Conservation (phyloP, 2,329 filamentous ascomycete species). For the Neonectria magnoliae region DNA sequence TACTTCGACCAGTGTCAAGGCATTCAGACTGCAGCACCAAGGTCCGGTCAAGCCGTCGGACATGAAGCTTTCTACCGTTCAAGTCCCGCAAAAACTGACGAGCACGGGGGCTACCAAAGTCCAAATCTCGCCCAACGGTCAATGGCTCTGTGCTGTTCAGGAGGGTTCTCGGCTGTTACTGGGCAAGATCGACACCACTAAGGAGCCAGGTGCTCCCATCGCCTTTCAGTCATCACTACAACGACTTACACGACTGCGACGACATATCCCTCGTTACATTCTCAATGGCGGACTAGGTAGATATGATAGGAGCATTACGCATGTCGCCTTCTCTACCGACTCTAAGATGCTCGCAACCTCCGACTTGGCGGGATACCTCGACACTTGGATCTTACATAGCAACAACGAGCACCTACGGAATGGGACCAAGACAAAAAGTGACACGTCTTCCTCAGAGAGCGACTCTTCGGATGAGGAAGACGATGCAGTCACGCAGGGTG, state of each 20-base stretch:
- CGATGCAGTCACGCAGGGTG: slow-evolving; percentile 49
- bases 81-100: slow-evolving; percentile 67
- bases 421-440: slow-evolving; percentile 47
- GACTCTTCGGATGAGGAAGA: slow-evolving; percentile 58
- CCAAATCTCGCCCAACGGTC: slow-evolving; percentile 74
- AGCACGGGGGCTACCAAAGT: slow-evolving; percentile 74
- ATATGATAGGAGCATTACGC: slow-evolving; percentile 81
- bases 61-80: slow-evolving; percentile 76
- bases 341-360: slow-evolving; percentile 81
- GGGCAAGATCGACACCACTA: slow-evolving; percentile 41
- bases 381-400: slow-evolving; percentile 80
- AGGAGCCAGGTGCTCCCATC: slow-evolving; percentile 30
- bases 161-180: slow-evolving; percentile 68
- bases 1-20: slow-evolving; percentile 78
- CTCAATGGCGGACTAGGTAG: slow-evolving; percentile 74
- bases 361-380: slow-evolving; percentile 85
- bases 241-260: slow-evolving; percentile 62
- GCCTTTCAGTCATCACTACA: slow-evolving; percentile 50
- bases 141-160: slow-evolving; percentile 74
- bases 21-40: slow-evolving; percentile 74
- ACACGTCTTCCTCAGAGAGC: slow-evolving; percentile 51
- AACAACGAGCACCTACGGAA: slow-evolving; percentile 44
- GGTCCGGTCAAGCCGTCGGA: slow-evolving; percentile 62
- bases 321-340: slow-evolving; percentile 81
- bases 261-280: slow-evolving; percentile 63